Percentiles rank a stretch among this genome's conserved stretches.
Conservation (phyloP, 2,329 filamentous ascomycete genomes). For the Arthroderma uncinatum region DNA sequence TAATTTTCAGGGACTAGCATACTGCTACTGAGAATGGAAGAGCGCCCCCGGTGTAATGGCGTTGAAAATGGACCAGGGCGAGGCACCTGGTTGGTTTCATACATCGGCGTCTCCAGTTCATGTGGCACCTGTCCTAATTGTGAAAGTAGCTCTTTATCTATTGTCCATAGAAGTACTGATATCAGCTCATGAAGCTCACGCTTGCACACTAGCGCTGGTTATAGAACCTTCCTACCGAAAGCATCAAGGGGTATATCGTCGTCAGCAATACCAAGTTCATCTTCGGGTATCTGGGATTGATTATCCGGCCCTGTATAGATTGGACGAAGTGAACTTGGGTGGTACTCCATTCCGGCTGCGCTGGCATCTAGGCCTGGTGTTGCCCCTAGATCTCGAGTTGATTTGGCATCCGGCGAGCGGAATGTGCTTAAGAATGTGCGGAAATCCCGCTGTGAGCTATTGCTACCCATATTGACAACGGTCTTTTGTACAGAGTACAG, state of each 20-base stretch:
- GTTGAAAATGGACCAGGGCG: not conserved
- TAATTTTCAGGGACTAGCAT: not conserved
- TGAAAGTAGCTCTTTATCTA: slow-evolving; percentile 31
- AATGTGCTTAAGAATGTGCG: not conserved
- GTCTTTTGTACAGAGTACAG: too few relatives aligned
- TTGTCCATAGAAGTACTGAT: not conserved
- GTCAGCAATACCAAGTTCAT: not conserved
- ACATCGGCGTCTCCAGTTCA: not conserved
- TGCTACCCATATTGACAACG: not conserved
- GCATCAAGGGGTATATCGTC: slow-evolving; percentile 33
- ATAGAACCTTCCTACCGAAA: slow-evolving; percentile 33
- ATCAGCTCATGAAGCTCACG: not conserved
- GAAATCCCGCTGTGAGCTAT: not conserved
- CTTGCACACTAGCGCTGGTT: too few relatives aligned
- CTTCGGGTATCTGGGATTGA: not conserved
- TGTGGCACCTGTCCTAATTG: slow-evolving; percentile 17
- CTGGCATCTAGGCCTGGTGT: not conserved
- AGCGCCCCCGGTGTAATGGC: not conserved
- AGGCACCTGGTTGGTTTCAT: not conserved
- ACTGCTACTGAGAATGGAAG: not conserved
- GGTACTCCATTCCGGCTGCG: not conserved
- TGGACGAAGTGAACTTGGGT: not conserved
- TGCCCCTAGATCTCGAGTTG: not conserved
- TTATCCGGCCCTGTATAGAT: not conserved
- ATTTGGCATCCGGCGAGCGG: not conserved